Evolutionary conservation across 179 eudicot genomes (phyloP).

Genomic region (Corrigiola litoralis): DNA sequence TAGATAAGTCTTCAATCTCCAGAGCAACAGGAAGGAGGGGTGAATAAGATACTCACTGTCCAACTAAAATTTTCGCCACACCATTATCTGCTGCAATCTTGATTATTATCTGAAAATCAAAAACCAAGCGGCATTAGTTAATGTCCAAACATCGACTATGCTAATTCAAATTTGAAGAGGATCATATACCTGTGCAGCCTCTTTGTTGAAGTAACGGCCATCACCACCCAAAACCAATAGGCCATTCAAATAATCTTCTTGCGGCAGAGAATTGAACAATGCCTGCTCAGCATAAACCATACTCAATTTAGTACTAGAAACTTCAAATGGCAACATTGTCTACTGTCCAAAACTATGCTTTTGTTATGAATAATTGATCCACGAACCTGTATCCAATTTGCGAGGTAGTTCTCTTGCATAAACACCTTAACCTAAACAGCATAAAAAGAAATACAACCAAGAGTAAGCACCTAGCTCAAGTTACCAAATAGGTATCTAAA

Average conservation of each 20-base stretch:
- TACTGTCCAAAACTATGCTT: not conserved
- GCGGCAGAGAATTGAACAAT: slow-evolving; percentile 74
- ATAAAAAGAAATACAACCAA: not conserved
- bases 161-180: slow-evolving; percentile 2
- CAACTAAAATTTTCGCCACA: slow-evolving; percentile 84
- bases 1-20: too few relatives aligned
- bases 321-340: not conserved
- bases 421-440: slow-evolving; percentile 74
- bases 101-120: slow-evolving; percentile 55
- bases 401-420: slow-evolving; percentile 89
- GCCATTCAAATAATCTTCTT: slow-evolving; percentile 75
- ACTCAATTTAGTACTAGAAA: slow-evolving; percentile 2
- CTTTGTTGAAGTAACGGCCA: slow-evolving; percentile 86
- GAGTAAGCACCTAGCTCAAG: not conserved
- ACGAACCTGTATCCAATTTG: slow-evolving; percentile 97
- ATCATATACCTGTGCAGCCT: slow-evolving; percentile 93
- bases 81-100: slow-evolving; percentile 98
- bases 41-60: slow-evolving; percentile 58
- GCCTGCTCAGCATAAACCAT: slow-evolving; percentile 45
- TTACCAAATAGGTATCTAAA: not conserved
- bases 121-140: slow-evolving; percentile 5
- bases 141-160: not conserved
- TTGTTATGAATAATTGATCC: not conserved
- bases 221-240: slow-evolving; percentile 92
- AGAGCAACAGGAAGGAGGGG: not conserved